Evolutionary conservation across 805 yeast genomes (phyloP), one percentile per base, ranked within the genome.

Genomic region (Pichia rugopelliculosa): DNA sequence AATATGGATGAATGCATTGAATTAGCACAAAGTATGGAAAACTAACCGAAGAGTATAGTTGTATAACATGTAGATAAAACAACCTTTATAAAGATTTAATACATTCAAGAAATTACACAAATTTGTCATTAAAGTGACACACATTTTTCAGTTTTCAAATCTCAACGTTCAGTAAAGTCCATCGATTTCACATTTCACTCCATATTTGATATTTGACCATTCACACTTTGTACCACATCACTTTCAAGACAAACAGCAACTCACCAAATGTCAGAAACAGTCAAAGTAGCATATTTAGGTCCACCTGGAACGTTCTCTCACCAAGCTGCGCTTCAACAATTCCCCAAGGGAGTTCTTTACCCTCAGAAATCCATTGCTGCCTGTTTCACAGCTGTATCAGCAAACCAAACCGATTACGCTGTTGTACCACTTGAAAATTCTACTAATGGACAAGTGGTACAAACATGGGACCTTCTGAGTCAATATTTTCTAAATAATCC

Each of bases 301-400:
- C 99, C 99, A 0, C 71, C 71, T 44, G 97, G 97, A 2, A 91
- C 97, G 0, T 93, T 88, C 65, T 86, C 98, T 2, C 95, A 91
- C 57, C 95, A 89, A 66, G 84, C 84, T 17, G 82, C 82, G 3
- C 53, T 63, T 24, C 73, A 67, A 48, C 67, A 65, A 41, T 69
- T 46, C 1, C 56, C 37, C 2, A 59, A 61, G 3, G 51, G 63
- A 15, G 43, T 55, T 39, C 61, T 62, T 52, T 34, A 56, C 36
- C 60, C 76, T 1, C 79, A 77, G 46, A 50, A 62, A 4, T 65
- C 73, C 8, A 78, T 78, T 23, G 67, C 66, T 15, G 79, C 77
- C 22, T 91, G 97, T 60, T 85, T 91, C 61, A 69, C 72, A 42
- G 62, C 69, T 1, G 66, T 84, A 30, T 55, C 64, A 3, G 66